Evolutionary conservation across 768 basidiomycete genomes (phyloP), one percentile per base, ranked within the genome.

Genomic region (Asterophora lycoperdoides): DNA sequence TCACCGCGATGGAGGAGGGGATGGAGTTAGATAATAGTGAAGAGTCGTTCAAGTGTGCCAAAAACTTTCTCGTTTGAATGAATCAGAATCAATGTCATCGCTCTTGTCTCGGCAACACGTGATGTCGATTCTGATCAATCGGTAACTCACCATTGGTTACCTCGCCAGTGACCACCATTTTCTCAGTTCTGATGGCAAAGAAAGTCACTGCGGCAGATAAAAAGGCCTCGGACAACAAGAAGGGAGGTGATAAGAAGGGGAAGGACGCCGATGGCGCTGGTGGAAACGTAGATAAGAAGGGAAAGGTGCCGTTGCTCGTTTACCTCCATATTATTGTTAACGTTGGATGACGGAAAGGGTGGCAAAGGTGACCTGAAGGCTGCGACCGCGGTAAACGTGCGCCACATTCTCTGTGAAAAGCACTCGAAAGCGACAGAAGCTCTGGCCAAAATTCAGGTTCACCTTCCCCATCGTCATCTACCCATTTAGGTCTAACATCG

Each of bases 321-420:
- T 20, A 10, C 34, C 34, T 35, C 23, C 34, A 23, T 14, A 33
- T 18, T 8, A 14, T 36, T 7, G 17, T 19, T 55, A 26, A 55
- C 18, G 37, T 7, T 23, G 6, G 5, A 11, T 28, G 20, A 37
- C 30, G 33, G 17, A 29, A 49, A 58, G 79, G 74, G 23, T 3
- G 23, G 69, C 13, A 84, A 83, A 61, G 76, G 78, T 19, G 72
- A 70, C 1, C 62, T 91, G 65, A 92, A 89, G 66, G 68, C 89
- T 20, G 90, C 89, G 9, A 90, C 81, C 6, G 81, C 90, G 23
- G 70, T 93, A 33, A 91, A 91, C 61, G 89, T 93, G 26, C 82
- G 90, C 23, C 90, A 93, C 63, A 89, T 93, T 36, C 71, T 93
- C 17, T 93, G 90, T 65, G 90, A 93, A 68, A 93, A 92, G 58